Evolutionary conservation across 441 rosid species (phyloP).

Genomic region (Gossypium schwendimanii): DNA sequence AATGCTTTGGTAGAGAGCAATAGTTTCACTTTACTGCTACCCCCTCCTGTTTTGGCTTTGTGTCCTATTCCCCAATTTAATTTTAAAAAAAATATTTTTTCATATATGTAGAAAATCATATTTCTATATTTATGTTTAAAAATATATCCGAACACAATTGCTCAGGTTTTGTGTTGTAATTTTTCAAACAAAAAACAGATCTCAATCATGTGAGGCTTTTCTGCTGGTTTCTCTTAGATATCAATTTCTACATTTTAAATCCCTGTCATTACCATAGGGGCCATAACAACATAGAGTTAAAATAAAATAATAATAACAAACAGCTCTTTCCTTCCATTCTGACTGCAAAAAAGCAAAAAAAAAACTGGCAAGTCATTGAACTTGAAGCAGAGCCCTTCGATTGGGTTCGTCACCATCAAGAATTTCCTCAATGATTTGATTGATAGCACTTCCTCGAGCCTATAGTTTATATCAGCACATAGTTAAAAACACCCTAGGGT

Average conservation of each 20-base stretch:
- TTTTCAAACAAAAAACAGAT: background rate
- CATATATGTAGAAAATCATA: background rate
- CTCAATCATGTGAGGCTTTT: no score
- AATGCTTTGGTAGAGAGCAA: background rate
- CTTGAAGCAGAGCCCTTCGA: constrained; percentile 13
- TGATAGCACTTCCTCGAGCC: constrained; percentile 50
- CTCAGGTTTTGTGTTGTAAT: no score
- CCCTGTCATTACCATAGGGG: no score
- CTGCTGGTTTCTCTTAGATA: background rate
- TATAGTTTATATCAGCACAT: constrained; percentile 10
- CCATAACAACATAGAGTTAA: background rate
- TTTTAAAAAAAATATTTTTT: no score
- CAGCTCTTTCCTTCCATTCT: background rate
- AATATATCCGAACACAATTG: background rate
- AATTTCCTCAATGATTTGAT: constrained; percentile 33
- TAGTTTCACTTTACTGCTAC: no score
- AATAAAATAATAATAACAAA: no score
- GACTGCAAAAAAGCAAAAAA: background rate
- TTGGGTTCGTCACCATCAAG: constrained; percentile 21
- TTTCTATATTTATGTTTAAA: background rate
- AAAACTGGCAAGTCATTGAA: background rate
- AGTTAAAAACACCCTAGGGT: background rate
- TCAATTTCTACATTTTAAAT: background rate
- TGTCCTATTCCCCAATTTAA: no score
- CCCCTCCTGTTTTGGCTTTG: no score